Evolutionary conservation across 768 basidiomycete species (phyloP).

Genomic region (Suillus fuscotomentosus): DNA sequence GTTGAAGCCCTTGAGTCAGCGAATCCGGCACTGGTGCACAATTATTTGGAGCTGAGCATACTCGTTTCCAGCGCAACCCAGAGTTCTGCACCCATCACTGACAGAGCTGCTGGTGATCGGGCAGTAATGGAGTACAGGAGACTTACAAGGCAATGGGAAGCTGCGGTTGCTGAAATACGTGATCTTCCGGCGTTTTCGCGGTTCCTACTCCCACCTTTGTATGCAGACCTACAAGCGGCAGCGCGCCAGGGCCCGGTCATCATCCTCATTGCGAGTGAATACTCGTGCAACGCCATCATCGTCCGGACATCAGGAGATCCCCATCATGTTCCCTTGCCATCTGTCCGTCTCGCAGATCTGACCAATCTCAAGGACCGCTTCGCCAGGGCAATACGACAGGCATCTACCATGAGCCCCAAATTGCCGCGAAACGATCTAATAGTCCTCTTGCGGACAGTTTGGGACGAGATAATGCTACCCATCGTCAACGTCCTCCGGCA

Average conservation of each 20-base stretch:
- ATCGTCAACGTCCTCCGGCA: not conserved
- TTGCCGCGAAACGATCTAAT: too few relatives aligned
- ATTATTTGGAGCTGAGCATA: not conserved
- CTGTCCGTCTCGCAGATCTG: slow-evolving; percentile 1
- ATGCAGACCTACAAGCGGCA: not conserved
- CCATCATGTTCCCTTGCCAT: not conserved
- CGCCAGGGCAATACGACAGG: not conserved
- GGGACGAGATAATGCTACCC: not conserved
- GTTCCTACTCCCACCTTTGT: not conserved
- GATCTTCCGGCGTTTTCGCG: too few relatives aligned
- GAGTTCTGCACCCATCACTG: not conserved
- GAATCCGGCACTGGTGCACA: not conserved
- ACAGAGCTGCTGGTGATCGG: not conserved
- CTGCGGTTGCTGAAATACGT: not conserved
- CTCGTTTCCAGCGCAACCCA: not conserved
- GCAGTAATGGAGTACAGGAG: not conserved
- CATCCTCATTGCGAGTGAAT: not conserved
- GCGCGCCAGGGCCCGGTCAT: not conserved
- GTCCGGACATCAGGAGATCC: not conserved
- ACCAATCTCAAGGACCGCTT: slow-evolving; percentile 9
- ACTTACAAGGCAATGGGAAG: not conserved
- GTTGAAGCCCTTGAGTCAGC: slow-evolving; percentile 17
- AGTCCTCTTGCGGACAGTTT: not conserved
- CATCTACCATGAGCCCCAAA: too few relatives aligned
- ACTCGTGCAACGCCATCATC: not conserved